Percentiles rank a stretch among this genome's conserved stretches.
Evolutionary conservation across 2,329 filamentous ascomycete species (phyloP).

Genomic region (Tolypocladium guangdongense): DNA sequence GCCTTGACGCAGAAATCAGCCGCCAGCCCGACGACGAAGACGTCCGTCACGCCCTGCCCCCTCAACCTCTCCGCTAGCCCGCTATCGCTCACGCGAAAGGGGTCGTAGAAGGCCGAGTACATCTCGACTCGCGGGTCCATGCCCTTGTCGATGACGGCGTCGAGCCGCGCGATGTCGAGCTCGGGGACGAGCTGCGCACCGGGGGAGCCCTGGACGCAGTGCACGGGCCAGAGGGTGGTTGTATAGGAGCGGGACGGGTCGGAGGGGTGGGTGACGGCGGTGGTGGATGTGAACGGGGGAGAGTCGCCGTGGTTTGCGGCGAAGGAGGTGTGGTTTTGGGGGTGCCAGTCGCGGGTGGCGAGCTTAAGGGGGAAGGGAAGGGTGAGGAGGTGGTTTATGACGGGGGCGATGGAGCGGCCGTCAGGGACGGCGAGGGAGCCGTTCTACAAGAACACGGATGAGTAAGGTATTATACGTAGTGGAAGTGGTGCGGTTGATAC

Average conservation of each 20-base stretch:
- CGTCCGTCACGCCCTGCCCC: constrained; percentile 54
- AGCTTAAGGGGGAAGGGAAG: constrained; percentile 64
- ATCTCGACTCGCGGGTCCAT: constrained; percentile 67
- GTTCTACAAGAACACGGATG: constrained; percentile 36
- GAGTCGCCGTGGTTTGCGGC: constrained; percentile 64
- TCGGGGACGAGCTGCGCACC: constrained; percentile 68
- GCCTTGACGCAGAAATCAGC: constrained; percentile 80
- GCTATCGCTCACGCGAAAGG: constrained; percentile 56
- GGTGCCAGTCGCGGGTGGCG: constrained; percentile 91
- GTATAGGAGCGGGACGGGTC: constrained; percentile 52
- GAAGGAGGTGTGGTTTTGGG: constrained; percentile 75
- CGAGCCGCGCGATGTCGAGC: constrained; percentile 48
- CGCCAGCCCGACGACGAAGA: constrained; percentile 79
- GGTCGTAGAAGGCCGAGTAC: constrained; percentile 86
- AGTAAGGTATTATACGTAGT: no score
- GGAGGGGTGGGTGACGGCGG: constrained; percentile 55
- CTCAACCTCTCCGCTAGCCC: constrained; percentile 50
- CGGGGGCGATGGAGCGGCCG: constrained; percentile 57
- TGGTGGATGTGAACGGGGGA: constrained; percentile 53
- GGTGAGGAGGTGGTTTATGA: constrained; percentile 64
- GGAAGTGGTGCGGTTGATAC: no score
- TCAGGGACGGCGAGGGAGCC: constrained; percentile 74
- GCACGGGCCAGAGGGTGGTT: constrained; percentile 75
- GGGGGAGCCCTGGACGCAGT: constrained; percentile 67
- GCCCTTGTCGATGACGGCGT: constrained; percentile 69